These are phyloP conservation scores for Claviceps pusilla DNA, from an alignment of 2,329 filamentous ascomycete genomes.

Conservation along the genomic window DNA sequence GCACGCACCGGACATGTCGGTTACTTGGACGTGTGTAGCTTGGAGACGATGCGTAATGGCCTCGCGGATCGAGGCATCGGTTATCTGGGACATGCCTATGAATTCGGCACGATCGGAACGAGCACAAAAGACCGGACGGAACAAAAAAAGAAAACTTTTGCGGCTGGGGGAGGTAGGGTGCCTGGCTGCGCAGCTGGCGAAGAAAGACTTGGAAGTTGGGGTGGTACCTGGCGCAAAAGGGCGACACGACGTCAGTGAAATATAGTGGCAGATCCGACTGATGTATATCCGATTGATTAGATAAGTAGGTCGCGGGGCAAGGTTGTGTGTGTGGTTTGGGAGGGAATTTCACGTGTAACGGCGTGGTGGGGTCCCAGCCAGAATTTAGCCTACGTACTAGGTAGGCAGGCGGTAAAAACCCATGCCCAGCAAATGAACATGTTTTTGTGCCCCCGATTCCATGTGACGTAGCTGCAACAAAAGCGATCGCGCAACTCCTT, in stretches of 20 bases:
- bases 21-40: constrained; percentile 70
- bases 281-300: neutral
- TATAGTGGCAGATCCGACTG: neutral
- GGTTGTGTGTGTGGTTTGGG: neutral
- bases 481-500: neutral
- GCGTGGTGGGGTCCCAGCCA: neutral
- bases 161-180: neutral
- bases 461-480: neutral
- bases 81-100: constrained; percentile 33
- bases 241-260: neutral
- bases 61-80: constrained; percentile 52
- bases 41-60: constrained; percentile 56
- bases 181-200: too few relatives aligned
- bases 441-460: neutral
- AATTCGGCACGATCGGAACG: neutral
- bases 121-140: too few relatives aligned
- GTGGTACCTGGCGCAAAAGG: neutral
- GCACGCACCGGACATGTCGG: constrained; percentile 72
- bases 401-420: neutral
- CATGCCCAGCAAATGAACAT: too few relatives aligned
- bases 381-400: neutral
- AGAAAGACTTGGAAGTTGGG: neutral
- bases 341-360: too few relatives aligned
- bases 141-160: neutral
- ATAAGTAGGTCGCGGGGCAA: neutral